Conservation (phyloP, 2,329 filamentous ascomycete genomes). For the Calonectria crousiana region DNA sequence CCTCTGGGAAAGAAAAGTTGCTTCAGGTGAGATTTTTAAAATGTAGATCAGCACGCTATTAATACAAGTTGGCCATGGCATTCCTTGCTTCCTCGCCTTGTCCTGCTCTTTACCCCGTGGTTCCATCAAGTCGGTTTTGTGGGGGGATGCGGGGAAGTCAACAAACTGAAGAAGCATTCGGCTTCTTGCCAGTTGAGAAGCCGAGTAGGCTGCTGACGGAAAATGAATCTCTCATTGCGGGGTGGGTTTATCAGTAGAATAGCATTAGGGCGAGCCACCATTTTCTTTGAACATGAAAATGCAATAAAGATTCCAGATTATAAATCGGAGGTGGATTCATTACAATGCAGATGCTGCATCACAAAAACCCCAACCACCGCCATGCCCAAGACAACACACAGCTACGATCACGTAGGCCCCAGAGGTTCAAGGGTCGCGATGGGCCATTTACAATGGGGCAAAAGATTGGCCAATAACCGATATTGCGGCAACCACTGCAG, state of each 20-base stretch:
- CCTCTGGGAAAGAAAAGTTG: background rate
- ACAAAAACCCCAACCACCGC: no score
- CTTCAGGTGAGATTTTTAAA: background rate
- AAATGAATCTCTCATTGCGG: background rate
- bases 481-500: no score
- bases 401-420: no score
- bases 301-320: background rate
- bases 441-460: no score
- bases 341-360: no score
- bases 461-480: no score
- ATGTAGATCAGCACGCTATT: background rate
- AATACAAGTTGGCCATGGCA: background rate
- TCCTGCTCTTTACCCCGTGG: background rate
- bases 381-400: no score
- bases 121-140: background rate
- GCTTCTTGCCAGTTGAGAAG: background rate
- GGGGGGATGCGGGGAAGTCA: constrained; percentile 8
- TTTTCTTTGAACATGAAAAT: background rate
- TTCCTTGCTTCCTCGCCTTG: background rate
- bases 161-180: background rate
- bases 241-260: background rate
- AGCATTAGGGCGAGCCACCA: background rate
- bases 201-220: background rate
- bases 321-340: background rate
- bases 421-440: no score